These are phyloP conservation scores for Globisporangium cylindrosporum DNA, from an alignment of 352 stramenopile genomes.

Conservation along the genomic window DNA sequence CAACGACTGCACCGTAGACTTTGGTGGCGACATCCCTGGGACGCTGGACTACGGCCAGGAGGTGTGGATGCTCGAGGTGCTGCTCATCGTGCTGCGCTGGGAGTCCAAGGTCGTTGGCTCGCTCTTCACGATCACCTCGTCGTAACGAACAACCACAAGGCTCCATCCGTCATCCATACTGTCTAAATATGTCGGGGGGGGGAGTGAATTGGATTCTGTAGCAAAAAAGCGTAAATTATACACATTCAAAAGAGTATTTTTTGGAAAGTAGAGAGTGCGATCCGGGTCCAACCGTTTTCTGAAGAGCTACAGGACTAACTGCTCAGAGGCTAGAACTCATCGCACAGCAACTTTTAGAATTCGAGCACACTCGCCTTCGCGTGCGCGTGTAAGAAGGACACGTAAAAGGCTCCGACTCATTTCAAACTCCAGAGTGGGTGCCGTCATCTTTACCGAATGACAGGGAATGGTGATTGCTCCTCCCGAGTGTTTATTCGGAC, in stretches of 20 bases:
- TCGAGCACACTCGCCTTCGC: too few species aligned
- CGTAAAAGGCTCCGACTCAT: too few species aligned
- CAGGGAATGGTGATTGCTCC: too few species aligned
- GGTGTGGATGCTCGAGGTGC: conserved; percentile 64
- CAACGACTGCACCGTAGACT: conserved; percentile 40
- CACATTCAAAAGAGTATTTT: neutral
- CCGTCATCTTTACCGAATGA: too few species aligned
- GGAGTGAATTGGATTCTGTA: neutral
- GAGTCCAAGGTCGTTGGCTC: conserved; percentile 48
- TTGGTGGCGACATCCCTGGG: conserved; percentile 44
- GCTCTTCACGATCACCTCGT: conserved; percentile 26
- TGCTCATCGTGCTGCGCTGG: conserved; percentile 59
- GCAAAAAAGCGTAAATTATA: neutral
- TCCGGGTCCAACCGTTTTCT: too few species aligned
- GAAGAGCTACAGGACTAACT: too few species aligned
- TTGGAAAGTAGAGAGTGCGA: neutral
- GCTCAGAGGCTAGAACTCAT: too few species aligned
- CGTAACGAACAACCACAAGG: neutral
- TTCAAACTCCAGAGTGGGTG: too few species aligned
- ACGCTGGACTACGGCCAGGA: conserved; percentile 34
- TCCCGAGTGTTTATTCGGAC: too few species aligned
- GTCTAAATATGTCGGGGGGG: neutral
- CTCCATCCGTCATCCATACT: too few species aligned
- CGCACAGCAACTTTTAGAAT: too few species aligned
- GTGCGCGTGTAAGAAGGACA: too few species aligned